Base-by-base conservation (phyloP, 306 rosid species). In the Dryas octopetala region DNA sequence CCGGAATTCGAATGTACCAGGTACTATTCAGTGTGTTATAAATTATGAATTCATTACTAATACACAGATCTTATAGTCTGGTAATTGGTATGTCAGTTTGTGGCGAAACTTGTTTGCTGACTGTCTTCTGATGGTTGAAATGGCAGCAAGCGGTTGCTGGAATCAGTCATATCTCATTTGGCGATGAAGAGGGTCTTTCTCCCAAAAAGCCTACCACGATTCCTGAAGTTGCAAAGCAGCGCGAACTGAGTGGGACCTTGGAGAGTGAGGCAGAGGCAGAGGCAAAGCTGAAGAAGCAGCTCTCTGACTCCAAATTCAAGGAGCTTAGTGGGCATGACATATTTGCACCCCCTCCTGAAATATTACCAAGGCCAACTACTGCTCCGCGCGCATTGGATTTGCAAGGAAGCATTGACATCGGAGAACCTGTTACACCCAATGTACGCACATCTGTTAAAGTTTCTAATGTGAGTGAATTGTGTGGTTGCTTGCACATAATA, bases 191-290 rank as follows among this genome's bases (percentile, higher is more conserved):
- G 38, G 59, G 84, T 60, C 53, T 92, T 75, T 85, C 97, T 66
- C 97, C 97, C 1, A 95, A 88, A 76, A 92, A 89, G 85, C 97
- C 97, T 40, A 58, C 86, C 41, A 72, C 89, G 46, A 48, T 90
- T 70, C 88, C 97, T 3, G 99, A 95, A 92, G 97, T 90, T 62
- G 99, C 99, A 60, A 95, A 95, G 90, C 97, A 90, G 83, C 99
- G 99, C 4, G 99, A 95, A 83, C 87, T 95, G 45, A 92, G 96
- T 16, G 99, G 99, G 78, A 95, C 92, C 66, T 80, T 95, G 81
- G 97, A 87, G 74, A 92, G 89, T 71, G 99, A 95, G 38, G 78
- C 89, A 26, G 97, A 95, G 47, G 74, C 85, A 17, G 97, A 95
- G 59, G 86, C 87, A 15, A 83, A 32, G 60, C 51, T 93, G 89